Evolutionary conservation across 2,329 filamentous ascomycete genomes (phyloP).

Genomic region (Penicillium sp.): DNA sequence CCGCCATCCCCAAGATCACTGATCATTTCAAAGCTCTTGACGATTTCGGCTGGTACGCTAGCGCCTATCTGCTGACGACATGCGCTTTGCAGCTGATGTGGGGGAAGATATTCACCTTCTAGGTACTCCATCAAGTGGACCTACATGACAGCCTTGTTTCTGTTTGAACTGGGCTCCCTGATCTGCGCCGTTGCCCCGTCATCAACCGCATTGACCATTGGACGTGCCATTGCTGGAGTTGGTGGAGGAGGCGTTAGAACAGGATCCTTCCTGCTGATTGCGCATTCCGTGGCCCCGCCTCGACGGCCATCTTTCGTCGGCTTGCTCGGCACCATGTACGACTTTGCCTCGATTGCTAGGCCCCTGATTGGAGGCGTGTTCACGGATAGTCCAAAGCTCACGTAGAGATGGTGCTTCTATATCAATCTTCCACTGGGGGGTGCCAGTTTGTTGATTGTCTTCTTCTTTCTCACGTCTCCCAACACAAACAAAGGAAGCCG

Average conservation of each 20-base stretch:
- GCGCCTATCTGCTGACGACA: no score
- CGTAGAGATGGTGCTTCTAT: slow-evolving; percentile 43
- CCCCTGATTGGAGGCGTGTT: slow-evolving; percentile 43
- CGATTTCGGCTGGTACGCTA: no score
- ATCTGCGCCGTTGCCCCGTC: slow-evolving; percentile 21
- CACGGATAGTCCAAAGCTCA: slow-evolving; percentile 33
- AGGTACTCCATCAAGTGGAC: no score
- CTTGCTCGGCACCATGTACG: slow-evolving; percentile 12
- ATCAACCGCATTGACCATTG: slow-evolving; percentile 19
- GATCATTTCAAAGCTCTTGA: no score
- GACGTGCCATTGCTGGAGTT: slow-evolving; percentile 20
- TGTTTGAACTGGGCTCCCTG: slow-evolving; percentile 26
- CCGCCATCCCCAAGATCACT: no score
- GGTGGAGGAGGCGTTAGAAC: slow-evolving; percentile 18
- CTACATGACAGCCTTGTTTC: no score
- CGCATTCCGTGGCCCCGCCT: slow-evolving; percentile 10
- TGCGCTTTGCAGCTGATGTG: no score
- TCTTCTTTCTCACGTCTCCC: slow-evolving; percentile 28
- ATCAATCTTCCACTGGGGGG: slow-evolving; percentile 39
- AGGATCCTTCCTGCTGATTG: slow-evolving; percentile 15
- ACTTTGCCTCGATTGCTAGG: slow-evolving; percentile 18
- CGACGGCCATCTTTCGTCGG: slow-evolving; percentile 8
- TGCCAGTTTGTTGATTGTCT: slow-evolving; percentile 23
- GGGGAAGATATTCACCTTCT: no score
- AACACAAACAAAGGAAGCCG: slow-evolving; percentile 6